These are phyloP conservation scores for Fraxinus nigra DNA, from an alignment of 305 asterid genomes.

Conservation along the genomic window DNA sequence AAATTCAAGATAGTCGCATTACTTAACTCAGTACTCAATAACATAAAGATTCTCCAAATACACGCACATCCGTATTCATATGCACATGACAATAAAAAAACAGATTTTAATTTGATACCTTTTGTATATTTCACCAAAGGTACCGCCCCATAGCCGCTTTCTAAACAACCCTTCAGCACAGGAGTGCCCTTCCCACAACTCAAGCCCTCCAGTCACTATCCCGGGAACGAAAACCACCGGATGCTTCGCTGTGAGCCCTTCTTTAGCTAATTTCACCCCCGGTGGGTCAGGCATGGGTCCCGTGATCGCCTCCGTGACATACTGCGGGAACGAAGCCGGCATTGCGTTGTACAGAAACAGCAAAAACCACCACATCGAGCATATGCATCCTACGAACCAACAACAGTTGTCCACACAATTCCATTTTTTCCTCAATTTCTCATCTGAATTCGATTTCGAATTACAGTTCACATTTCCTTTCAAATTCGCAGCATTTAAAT, in stretches of 20 bases:
- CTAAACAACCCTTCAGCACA: constrained; percentile 91
- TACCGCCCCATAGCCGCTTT: constrained; percentile 94
- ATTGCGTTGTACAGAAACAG: constrained; percentile 63
- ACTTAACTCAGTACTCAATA: neutral
- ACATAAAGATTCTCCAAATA: neutral
- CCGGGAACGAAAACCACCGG: constrained; percentile 93
- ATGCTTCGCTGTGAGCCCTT: constrained; percentile 71
- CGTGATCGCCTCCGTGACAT: constrained; percentile 73
- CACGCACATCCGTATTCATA: neutral
- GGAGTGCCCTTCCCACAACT: constrained; percentile 86
- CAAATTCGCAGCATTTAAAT: constrained; percentile 14
- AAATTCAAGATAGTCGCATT: neutral
- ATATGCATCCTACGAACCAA: constrained; percentile 73
- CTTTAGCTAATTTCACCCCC: constrained; percentile 72
- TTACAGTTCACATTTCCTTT: constrained; percentile 19
- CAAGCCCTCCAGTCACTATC: constrained; percentile 90
- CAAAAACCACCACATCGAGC: constrained; percentile 78
- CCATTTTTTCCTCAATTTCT: constrained; percentile 40
- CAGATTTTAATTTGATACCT: constrained; percentile 40
- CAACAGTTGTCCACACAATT: constrained; percentile 69
- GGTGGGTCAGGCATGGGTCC: constrained; percentile 87
- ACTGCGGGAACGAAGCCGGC: constrained; percentile 83
- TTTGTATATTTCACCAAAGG: constrained; percentile 79
- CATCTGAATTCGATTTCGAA: constrained; percentile 22
- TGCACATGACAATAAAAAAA: neutral